phyloP scores from a whole-genome alignment of 306 rosid species.

The Dryas drummondii region DNA sequence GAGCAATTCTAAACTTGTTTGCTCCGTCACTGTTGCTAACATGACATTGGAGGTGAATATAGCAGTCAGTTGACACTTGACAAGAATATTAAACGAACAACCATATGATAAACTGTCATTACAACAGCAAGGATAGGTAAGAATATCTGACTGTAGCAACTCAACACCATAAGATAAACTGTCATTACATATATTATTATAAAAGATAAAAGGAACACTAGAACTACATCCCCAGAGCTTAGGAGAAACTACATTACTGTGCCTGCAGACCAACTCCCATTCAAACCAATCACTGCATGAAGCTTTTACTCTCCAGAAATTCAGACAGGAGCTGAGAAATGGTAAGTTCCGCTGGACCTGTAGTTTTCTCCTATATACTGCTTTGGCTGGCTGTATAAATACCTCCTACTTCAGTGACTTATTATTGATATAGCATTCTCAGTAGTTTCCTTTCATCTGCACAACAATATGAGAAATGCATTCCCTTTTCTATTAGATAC shows the following conservation, averaged over 20 bases:
- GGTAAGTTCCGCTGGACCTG: constrained; percentile 8
- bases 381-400: too few relatives aligned
- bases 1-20: neutral
- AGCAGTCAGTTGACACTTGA: neutral
- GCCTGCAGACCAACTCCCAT: neutral
- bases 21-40: neutral
- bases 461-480: neutral
- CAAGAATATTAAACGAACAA: constrained; percentile 3
- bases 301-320: neutral
- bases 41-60: neutral
- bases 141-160: neutral
- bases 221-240: neutral
- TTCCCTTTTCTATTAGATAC: neutral
- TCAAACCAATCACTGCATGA: neutral
- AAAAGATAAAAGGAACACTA: neutral
- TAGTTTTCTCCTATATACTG: neutral
- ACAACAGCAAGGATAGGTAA: neutral
- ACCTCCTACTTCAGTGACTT: neutral
- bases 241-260: neutral
- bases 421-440: neutral
- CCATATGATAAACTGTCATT: neutral
- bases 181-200: constrained; percentile 1
- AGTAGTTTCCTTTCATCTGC: neutral
- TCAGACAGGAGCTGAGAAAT: neutral
- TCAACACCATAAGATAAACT: neutral